Evolutionary conservation across 139 green algal species (phyloP).

Genomic region (Yamagishiella unicocca): DNA sequence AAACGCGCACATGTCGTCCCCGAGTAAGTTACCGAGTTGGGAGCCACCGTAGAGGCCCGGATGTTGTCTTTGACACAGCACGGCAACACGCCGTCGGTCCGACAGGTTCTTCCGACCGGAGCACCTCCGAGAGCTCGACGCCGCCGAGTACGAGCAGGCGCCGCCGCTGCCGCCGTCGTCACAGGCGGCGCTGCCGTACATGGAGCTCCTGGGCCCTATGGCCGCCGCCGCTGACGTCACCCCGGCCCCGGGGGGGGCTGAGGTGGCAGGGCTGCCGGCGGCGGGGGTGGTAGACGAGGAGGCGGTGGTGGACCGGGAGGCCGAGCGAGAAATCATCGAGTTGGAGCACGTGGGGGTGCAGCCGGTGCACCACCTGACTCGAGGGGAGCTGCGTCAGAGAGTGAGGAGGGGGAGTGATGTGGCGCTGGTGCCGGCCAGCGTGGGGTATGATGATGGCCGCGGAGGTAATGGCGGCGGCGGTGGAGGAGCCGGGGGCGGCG

Average conservation of each 20-base stretch:
- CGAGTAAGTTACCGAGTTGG: no score
- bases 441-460: no score
- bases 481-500: no score
- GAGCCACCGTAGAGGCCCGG: no score
- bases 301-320: not conserved
- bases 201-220: not conserved
- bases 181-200: not conserved
- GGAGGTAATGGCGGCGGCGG: no score
- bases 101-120: slow-evolving; percentile 59
- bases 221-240: not conserved
- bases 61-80: no score
- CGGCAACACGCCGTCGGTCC: no score
- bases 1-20: no score
- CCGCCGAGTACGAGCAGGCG: slow-evolving; percentile 68
- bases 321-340: slow-evolving; percentile 18
- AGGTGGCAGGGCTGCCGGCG: not conserved
- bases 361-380: slow-evolving; percentile 54
- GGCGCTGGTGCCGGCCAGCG: no score
- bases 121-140: slow-evolving; percentile 77
- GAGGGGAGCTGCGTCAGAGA: slow-evolving; percentile 37
- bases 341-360: slow-evolving; percentile 32
- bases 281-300: not conserved
- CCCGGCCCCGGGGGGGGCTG: not conserved
- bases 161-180: not conserved
- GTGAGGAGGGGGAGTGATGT: no score